Percentiles rank a stretch among this genome's conserved stretches.
Conservation (phyloP, 1,284 basidiomycete genomes). For the Peniophora sp. region DNA sequence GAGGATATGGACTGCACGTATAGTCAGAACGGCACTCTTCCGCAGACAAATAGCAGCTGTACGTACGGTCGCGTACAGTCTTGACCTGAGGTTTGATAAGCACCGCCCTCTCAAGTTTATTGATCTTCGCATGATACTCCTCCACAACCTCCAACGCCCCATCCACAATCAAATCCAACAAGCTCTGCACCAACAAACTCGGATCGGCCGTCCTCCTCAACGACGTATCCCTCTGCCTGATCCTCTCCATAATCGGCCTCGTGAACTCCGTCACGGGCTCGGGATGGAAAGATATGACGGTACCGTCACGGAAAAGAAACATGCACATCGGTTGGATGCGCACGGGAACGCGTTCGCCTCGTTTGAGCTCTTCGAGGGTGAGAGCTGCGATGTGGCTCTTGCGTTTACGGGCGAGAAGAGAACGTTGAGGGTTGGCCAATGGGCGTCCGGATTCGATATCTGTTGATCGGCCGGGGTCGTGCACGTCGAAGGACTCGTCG, state of each 20-base stretch:
- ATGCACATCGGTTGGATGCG: constrained; percentile 53
- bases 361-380: constrained; percentile 38
- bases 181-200: constrained; percentile 50
- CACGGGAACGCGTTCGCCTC: constrained; percentile 53
- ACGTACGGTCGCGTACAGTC: constrained; percentile 49
- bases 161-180: constrained; percentile 64
- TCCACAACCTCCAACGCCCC: constrained; percentile 60
- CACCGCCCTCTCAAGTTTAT: constrained; percentile 51
- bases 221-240: constrained; percentile 49
- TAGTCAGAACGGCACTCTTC: too few species aligned
- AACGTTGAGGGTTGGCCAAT: too few species aligned
- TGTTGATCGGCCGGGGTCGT: constrained; percentile 8
- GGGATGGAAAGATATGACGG: constrained; percentile 51
- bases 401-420: constrained; percentile 13
- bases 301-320: constrained; percentile 59
- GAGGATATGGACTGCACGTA: constrained; percentile 56
- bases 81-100: constrained; percentile 52
- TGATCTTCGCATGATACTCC: constrained; percentile 52
- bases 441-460: constrained; percentile 6
- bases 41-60: not conserved
- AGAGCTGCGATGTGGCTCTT: constrained; percentile 26
- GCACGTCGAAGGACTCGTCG: constrained; percentile 11
- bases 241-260: constrained; percentile 44
- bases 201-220: constrained; percentile 53
- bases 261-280: constrained; percentile 39